Base-by-base conservation (phyloP, 306 rosid genomes). In the Ormosia emarginata region DNA sequence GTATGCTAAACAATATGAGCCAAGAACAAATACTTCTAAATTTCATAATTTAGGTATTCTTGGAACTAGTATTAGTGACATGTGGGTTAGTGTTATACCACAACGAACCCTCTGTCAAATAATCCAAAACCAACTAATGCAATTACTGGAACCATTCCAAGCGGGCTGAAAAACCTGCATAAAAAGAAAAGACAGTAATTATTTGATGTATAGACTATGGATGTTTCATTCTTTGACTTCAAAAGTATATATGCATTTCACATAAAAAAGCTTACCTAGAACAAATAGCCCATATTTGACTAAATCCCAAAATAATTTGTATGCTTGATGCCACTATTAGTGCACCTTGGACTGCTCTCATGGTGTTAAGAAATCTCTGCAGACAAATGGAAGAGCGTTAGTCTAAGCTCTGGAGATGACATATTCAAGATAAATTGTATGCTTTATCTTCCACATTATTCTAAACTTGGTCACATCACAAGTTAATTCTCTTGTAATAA, bases 61-160 rank as follows among this genome's bases (percentile, higher is more conserved):
- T 14, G 62, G 5, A 47, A 65, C 63, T n/a, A 14, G 80, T 67
- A 67, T 15, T 33, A 69, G 81, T 34, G 53, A 50, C 39, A 69
- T 33, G 47, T 56, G 82, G 72, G 57, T 44, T 59, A 47, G 52
- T 39, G 71, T 29, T 17, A 74, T 94, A 96, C 99, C 99, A 96
- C 86, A 59, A 94, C 97, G 86, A 96, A 96, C 18, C 99, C 99
- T 93, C 97, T 93, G 80, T 96, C 99, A 85, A 96, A 93, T 82
- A 93, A 81, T 77, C 99, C 99, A 83, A 96, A 96, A 77, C 99
- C 99, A 74, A 89, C 94, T 78, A 96, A 86, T 67, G 99, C 89
- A 63, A 96, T 96, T 71, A 96, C 98, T 5, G 99, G 99, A 70
- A 89, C 98, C 99, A 96, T 96, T 78, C 97, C 98, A 78, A 96